Conservation (phyloP, 805 yeast species). For the Yarrowia keelungensis region DNA sequence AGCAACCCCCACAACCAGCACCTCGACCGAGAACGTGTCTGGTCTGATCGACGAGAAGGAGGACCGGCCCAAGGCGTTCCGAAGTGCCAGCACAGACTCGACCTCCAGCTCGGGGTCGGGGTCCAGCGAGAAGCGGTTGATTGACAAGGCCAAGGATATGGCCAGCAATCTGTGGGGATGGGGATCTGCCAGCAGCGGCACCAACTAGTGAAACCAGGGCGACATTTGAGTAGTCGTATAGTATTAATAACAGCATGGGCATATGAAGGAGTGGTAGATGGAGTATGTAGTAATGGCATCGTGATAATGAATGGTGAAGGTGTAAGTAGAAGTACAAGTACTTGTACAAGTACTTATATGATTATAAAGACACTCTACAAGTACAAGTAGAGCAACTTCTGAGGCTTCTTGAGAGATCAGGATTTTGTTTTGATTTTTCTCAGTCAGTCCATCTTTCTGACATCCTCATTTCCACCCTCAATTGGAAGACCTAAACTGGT, state of each 20-base stretch:
- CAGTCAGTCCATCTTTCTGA: no score
- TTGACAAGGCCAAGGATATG: constrained; percentile 37
- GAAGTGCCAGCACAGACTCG: constrained; percentile 35
- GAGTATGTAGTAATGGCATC: not conserved
- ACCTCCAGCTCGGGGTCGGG: constrained; percentile 27
- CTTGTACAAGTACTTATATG: not conserved
- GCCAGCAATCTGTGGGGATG: constrained; percentile 33
- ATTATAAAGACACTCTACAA: no score
- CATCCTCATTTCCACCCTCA: no score
- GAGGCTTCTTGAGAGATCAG: no score
- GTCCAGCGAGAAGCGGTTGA: constrained; percentile 14
- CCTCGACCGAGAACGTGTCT: constrained; percentile 31
- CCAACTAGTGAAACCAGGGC: not conserved
- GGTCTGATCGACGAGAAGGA: constrained; percentile 36
- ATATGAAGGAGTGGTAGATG: not conserved
- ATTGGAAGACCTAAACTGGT: no score
- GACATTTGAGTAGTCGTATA: constrained; percentile 27
- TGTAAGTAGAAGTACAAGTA: not conserved
- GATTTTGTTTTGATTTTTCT: no score
- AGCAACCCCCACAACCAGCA: constrained; percentile 35
- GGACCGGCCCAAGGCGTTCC: constrained; percentile 33
- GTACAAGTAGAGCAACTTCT: not conserved
- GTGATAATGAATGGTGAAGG: not conserved
- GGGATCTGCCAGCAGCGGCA: constrained; percentile 17
- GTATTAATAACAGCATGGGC: constrained; percentile 31